Base-by-base conservation (phyloP, 164 flowering plant species). In the Umbilicus rupestris region DNA sequence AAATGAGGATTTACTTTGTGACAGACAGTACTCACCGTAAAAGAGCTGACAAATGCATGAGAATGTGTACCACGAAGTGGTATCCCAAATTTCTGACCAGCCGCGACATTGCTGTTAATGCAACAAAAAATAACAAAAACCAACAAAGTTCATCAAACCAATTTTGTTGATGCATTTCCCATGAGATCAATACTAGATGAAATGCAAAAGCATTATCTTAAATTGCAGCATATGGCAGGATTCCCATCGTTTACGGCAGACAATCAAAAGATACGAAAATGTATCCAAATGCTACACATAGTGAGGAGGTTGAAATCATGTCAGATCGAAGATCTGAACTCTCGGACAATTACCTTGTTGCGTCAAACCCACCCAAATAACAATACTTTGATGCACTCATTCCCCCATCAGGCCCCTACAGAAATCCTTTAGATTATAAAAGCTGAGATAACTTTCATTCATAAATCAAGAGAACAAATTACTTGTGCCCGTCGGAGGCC, bases 11-110 rank as follows among this genome's bases (percentile, higher is more conserved):
- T n/a, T 55, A 55, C 14, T 55, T 11, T 10, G 3, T 2, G 19
- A n/a, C 5, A 3, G 33, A 55, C 60, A 12, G 17, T 26, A 82
- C 94, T 31, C 44, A 95, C 99, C 96, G 81, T 89, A 78, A 80
- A 95, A 67, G 99, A 95, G 86, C 97, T 92, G 74, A 95, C 96
- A 80, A 92, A 95, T 64, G 99, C 97, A 82, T 95, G 99, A 30
- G 99, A 95, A 86, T 90, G 97, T 45, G 99, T 95, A 70, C 99
- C 99, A 65, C 90, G 90, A 58, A 92, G 90, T 55, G 99, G 97
- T 74, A 95, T 95, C 66, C 97, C 99, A 78, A 95, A 95, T 69
- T 88, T 73, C 78, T 65, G 84, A 72, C 99, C 99, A 76, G 99
- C 97, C 47, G 89, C 94, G 75, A 88, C 90, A 79, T 92, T 95